Evolutionary conservation across 2,329 filamentous ascomycete species (phyloP), one percentile per base, ranked within the genome.

Genomic region (Reticulascus tulasneorum): DNA sequence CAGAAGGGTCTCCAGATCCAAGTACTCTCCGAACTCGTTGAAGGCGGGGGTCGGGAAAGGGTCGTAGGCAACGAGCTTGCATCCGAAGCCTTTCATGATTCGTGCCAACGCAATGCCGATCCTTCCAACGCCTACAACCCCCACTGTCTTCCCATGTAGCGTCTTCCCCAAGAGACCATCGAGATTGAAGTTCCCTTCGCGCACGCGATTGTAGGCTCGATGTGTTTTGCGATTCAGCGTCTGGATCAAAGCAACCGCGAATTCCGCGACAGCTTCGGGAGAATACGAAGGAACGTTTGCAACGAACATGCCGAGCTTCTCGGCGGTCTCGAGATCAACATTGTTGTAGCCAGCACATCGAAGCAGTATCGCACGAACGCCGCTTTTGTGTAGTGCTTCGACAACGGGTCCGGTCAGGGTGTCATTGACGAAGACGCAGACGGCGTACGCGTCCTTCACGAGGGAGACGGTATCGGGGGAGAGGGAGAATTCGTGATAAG

Each of bases 361-460:
- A 37, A 84, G 66, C 17, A 83, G 71, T 44, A 84, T 66, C 33
- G 75, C 75, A 30, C 67, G 66, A 28, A 80, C 67, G 49, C 77
- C 77, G 26, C 55, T 46, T 15, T 51, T 42, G 35, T 69, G 60
- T 8, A 84, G 69, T 1, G 62, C 59, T 15, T 63, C 55, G 27
- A 84, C 64, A 24, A 82, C 74, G 2, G 59, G 51, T 6, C 57
- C 65, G 35, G 67, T 60, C 15, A 82, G 62, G 5, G 58, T 58
- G 58, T 85, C 81, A 56, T 84, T 85, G 53, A 84, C 81, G 48
- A 85, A 85, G 48, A 77, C 74, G 58, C 80, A 84, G 31, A 85
- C 67, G 37, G 79, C 80, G 26, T 71, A 60, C 39, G 70, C 66
- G 23, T 64, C 69, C 24, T 42, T 45, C 8, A 45, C 40, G 7